Percentiles rank a stretch among this genome's conserved stretches.
phyloP scores from a whole-genome alignment of 305 asterid species.

The Fraxinus velutina region DNA sequence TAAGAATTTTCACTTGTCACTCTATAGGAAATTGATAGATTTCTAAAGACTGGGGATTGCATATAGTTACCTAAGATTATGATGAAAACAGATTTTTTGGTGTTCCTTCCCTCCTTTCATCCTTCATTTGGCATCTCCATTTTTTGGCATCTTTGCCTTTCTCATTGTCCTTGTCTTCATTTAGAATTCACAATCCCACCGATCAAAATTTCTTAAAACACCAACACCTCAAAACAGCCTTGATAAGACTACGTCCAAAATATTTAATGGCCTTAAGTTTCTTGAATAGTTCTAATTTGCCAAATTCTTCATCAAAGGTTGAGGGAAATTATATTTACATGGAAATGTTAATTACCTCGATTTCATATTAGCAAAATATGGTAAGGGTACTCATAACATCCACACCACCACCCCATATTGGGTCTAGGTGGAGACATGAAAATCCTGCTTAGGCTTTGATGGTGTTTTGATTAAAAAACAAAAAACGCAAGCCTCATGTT shows the following conservation, averaged over 20 bases:
- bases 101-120: background rate
- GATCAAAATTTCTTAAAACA: background rate
- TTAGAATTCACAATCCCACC: background rate
- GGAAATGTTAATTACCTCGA: background rate
- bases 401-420: background rate
- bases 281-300: background rate
- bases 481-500: background rate
- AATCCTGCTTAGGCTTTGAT: background rate
- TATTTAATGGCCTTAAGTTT: background rate
- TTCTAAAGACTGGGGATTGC: background rate
- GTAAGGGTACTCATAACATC: background rate
- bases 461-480: background rate
- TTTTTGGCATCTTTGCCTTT: background rate
- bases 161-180: background rate
- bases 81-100: background rate
- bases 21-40: background rate
- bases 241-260: background rate
- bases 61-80: background rate
- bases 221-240: background rate
- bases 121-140: background rate
- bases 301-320: background rate
- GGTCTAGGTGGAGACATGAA: background rate
- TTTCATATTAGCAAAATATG: background rate
- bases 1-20: background rate
- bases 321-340: background rate